Percentiles rank a stretch among this genome's conserved stretches.
Evolutionary conservation across 805 yeast species (phyloP).

Genomic region (Wickerhamiella australiensis): DNA sequence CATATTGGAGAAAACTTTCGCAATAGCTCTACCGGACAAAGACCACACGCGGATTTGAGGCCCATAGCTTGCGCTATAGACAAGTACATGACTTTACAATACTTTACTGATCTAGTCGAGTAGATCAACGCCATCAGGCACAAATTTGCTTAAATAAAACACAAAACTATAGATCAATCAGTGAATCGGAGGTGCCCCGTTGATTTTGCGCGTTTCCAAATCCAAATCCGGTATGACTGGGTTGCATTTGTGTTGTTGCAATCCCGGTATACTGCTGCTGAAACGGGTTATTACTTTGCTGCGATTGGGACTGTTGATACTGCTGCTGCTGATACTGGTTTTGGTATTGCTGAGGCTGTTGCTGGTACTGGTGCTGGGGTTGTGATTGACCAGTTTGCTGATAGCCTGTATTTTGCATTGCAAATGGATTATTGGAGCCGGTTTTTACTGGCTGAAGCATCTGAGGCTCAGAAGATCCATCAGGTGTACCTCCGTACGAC

Average conservation of each 20-base stretch:
- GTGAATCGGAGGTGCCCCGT: background rate
- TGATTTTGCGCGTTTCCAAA: slow-evolving; percentile 59
- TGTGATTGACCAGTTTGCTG: slow-evolving; percentile 14
- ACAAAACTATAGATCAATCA: slow-evolving; percentile 6
- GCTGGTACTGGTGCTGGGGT: background rate
- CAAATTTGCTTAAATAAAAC: background rate
- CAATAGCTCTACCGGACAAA: no score
- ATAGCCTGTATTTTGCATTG: slow-evolving; percentile 26
- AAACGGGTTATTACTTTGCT: slow-evolving; percentile 40
- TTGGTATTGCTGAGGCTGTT: background rate
- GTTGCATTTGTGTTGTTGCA: slow-evolving; percentile 52
- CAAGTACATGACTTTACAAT: no score
- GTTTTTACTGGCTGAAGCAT: slow-evolving; percentile 46
- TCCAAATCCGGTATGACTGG: slow-evolving; percentile 87
- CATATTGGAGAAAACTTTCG: no score
- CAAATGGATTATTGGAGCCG: slow-evolving; percentile 72
- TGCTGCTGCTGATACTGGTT: background rate
- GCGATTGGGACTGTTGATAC: background rate
- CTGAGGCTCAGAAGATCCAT: background rate
- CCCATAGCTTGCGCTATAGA: no score
- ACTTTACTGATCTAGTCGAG: no score
- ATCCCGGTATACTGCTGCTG: slow-evolving; percentile 57
- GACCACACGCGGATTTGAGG: no score
- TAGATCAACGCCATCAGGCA: no score
- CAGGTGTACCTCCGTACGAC: background rate